A percentile compares a stretch with the other conserved stretches of the same genome.
These are phyloP conservation scores for Cryptococcus sp. DNA, from an alignment of 1,284 basidiomycete species.

Conservation along the genomic window DNA sequence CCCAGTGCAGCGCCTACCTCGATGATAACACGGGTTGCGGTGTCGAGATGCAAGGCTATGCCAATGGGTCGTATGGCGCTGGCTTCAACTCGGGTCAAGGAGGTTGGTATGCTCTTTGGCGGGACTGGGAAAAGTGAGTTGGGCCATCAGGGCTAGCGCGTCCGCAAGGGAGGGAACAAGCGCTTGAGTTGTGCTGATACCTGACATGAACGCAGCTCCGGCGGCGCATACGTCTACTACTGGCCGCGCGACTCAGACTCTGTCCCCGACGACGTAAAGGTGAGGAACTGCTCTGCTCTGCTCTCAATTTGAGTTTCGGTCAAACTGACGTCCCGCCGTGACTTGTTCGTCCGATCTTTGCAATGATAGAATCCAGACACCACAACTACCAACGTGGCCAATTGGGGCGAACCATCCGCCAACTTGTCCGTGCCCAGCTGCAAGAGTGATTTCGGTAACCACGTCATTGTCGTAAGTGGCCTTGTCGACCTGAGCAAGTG, in stretches of 20 bases:
- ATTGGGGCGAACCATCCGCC: slow-evolving; percentile 38
- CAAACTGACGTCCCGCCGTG: background rate
- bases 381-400: slow-evolving; percentile 28
- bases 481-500: too few species aligned
- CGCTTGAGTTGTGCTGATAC: background rate
- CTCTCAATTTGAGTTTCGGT: background rate
- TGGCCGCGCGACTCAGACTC: slow-evolving; percentile 40
- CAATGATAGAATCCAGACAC: slow-evolving; percentile 24
- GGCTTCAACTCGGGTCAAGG: slow-evolving; percentile 60
- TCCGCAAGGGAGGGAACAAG: background rate
- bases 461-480: slow-evolving; percentile 37
- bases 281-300: slow-evolving; percentile 16
- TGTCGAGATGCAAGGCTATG: slow-evolving; percentile 55
- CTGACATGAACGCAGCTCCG: slow-evolving; percentile 21
- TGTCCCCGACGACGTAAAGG: slow-evolving; percentile 45
- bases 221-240: slow-evolving; percentile 44
- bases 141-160: background rate
- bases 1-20: slow-evolving; percentile 61
- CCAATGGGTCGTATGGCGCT: slow-evolving; percentile 31
- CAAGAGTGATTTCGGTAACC: slow-evolving; percentile 39
- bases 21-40: slow-evolving; percentile 68
- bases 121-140: slow-evolving; percentile 42
- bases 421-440: slow-evolving; percentile 44
- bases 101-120: slow-evolving; percentile 70
- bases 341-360: background rate